A percentile compares a stretch with the other conserved stretches of the same genome.
Conservation (phyloP, 768 basidiomycete genomes). For the Rhizopogon vinicolor region DNA sequence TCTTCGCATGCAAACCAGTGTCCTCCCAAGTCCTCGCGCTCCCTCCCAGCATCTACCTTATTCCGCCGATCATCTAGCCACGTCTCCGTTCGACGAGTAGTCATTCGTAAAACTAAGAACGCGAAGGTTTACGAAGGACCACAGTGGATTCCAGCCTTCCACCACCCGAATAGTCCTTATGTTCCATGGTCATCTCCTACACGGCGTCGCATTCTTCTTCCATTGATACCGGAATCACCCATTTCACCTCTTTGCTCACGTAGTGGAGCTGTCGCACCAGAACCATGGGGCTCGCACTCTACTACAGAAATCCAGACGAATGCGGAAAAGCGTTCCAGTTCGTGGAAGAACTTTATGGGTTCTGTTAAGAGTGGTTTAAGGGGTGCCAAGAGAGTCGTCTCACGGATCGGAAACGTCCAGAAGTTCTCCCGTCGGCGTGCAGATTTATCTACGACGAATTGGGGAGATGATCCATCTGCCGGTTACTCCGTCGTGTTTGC, state of each 20-base stretch:
- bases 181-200: slow-evolving; percentile 42
- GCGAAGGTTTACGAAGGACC: slow-evolving; percentile 23
- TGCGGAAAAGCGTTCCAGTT: slow-evolving; percentile 14
- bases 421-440: slow-evolving; percentile 1
- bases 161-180: slow-evolving; percentile 53
- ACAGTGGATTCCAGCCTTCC: slow-evolving; percentile 33
- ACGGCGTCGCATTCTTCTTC: slow-evolving; percentile 40
- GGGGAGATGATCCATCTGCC: slow-evolving; percentile 1
- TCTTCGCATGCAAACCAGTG: slow-evolving; percentile 7
- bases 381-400: slow-evolving; percentile 17
- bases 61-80: slow-evolving; percentile 13
- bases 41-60: slow-evolving; percentile 14
- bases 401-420: slow-evolving; percentile 11
- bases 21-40: slow-evolving; percentile 1
- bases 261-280: slow-evolving; percentile 37
- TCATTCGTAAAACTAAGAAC: slow-evolving; percentile 11
- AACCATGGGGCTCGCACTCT: slow-evolving; percentile 29
- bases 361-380: slow-evolving; percentile 14
- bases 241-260: slow-evolving; percentile 31
- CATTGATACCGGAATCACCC: slow-evolving; percentile 30
- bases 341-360: slow-evolving; percentile 30
- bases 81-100: slow-evolving; percentile 7
- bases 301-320: slow-evolving; percentile 15
- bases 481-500: neutral
- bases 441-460: neutral